Conservation (phyloP, 2,329 filamentous ascomycete genomes). For the Fusarium cicatricum region DNA sequence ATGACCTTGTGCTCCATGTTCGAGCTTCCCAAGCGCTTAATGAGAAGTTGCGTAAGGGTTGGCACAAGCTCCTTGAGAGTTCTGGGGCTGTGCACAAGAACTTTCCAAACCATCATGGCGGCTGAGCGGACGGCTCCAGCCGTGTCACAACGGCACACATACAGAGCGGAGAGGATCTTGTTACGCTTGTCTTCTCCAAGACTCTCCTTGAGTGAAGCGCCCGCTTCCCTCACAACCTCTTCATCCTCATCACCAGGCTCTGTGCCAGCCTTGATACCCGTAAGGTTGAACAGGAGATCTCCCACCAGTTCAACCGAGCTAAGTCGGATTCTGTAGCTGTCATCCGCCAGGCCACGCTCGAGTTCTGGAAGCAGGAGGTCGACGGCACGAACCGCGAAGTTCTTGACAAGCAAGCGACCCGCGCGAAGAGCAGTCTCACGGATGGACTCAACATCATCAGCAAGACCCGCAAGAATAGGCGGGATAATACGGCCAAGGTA, state of each 20-base stretch:
- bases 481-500: slow-evolving; percentile 97
- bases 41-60: slow-evolving; percentile 93
- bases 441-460: slow-evolving; percentile 95
- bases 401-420: slow-evolving; percentile 94
- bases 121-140: slow-evolving; percentile 89
- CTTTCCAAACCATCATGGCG: slow-evolving; percentile 95
- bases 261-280: slow-evolving; percentile 83
- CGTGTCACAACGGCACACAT: slow-evolving; percentile 97
- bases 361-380: slow-evolving; percentile 94
- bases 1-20: slow-evolving; percentile 99
- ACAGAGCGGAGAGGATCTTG: slow-evolving; percentile 95
- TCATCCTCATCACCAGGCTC: slow-evolving; percentile 83
- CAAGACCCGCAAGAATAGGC: slow-evolving; percentile 90
- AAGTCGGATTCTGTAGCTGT: slow-evolving; percentile 96
- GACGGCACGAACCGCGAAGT: slow-evolving; percentile 94
- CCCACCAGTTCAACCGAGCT: slow-evolving; percentile 98
- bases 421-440: slow-evolving; percentile 95
- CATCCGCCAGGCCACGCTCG: slow-evolving; percentile 94
- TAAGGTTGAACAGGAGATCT: slow-evolving; percentile 96
- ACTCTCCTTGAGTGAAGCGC: slow-evolving; percentile 90
- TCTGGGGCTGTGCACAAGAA: slow-evolving; percentile 87
- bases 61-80: slow-evolving; percentile 96
- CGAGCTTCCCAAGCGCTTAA: slow-evolving; percentile 89
- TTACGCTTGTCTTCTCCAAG: slow-evolving; percentile 96
- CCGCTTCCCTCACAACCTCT: slow-evolving; percentile 82